phyloP scores from a whole-genome alignment of 192 early-diverging fungal species.

The Spizellomyces punctatus region DNA sequence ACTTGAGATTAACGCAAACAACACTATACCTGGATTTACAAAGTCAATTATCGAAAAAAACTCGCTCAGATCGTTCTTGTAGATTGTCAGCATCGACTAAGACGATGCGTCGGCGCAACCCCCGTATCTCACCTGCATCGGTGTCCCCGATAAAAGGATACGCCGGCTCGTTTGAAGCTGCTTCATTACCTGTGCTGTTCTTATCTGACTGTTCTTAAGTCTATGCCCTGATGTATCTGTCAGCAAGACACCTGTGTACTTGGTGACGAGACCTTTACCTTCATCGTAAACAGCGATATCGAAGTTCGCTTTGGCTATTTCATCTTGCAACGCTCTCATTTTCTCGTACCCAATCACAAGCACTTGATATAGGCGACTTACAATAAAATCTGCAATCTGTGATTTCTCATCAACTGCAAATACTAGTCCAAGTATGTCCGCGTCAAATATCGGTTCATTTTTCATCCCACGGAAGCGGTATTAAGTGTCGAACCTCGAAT shows the following conservation, averaged over 20 bases:
- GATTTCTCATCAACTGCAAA: slow-evolving; percentile 29
- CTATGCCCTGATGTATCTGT: slow-evolving; percentile 35
- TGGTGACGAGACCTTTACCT: slow-evolving; percentile 12
- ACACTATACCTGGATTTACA: slow-evolving; percentile 65
- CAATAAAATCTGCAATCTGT: slow-evolving; percentile 26
- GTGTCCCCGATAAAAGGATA: slow-evolving; percentile 55
- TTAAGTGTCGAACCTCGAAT: slow-evolving; percentile 19
- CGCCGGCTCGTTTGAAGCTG: slow-evolving; percentile 29
- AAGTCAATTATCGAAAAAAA: slow-evolving; percentile 75
- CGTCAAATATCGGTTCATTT: no score
- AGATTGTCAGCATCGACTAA: no score
- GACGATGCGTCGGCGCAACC: no score
- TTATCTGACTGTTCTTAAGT: slow-evolving; percentile 43
- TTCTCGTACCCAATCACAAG: slow-evolving; percentile 29
- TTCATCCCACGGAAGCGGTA: background rate
- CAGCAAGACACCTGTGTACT: background rate
- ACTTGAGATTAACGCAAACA: no score
- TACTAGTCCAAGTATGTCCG: background rate
- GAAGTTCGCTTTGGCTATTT: slow-evolving; percentile 10
- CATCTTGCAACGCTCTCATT: slow-evolving; percentile 21
- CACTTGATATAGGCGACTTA: slow-evolving; percentile 34
- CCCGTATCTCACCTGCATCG: slow-evolving; percentile 48
- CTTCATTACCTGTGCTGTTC: slow-evolving; percentile 31
- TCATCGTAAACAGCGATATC: slow-evolving; percentile 52
- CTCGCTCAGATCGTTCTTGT: slow-evolving; percentile 64